A percentile compares a stretch with the other conserved stretches of the same genome.
phyloP scores from a whole-genome alignment of 208 protist genomes.

The Trypanosoma vivax region DNA sequence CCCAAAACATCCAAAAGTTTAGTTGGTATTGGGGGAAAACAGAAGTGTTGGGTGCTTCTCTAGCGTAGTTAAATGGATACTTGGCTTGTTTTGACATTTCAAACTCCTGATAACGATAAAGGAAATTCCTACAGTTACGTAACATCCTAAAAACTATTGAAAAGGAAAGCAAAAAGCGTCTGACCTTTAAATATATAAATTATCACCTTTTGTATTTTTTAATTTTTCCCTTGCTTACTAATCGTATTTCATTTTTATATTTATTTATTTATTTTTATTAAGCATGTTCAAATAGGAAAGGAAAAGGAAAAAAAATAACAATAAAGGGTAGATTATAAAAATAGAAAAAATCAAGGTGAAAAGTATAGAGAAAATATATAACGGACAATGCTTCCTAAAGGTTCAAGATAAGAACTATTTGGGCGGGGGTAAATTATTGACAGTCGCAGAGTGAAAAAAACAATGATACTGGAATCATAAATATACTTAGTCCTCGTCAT shows the following conservation, averaged over 20 bases:
- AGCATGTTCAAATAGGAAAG: no score
- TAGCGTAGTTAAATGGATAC: slow-evolving; percentile 79
- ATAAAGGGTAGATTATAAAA: no score
- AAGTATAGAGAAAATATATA: no score
- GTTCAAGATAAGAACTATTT: no score
- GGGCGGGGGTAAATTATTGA: neutral
- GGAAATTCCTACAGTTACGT: slow-evolving; percentile 21
- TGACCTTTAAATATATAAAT: no score
- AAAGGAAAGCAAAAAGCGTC: neutral
- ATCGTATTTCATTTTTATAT: no score
- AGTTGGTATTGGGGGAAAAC: slow-evolving; percentile 81
- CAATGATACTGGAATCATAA: slow-evolving; percentile 4
- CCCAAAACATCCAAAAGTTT: slow-evolving; percentile 89
- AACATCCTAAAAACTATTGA: slow-evolving; percentile 40
- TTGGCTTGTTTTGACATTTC: slow-evolving; percentile 83
- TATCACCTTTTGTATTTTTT: no score
- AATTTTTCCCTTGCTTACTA: no score
- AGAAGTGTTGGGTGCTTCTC: slow-evolving; percentile 84
- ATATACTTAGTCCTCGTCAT: slow-evolving; percentile 66
- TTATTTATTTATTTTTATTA: no score
- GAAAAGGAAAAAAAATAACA: no score
- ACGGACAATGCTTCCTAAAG: no score
- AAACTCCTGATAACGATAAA: slow-evolving; percentile 86
- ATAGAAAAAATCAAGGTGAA: no score
- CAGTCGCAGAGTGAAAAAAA: neutral